Evolutionary conservation across 768 basidiomycete species (phyloP).

Genomic region (Calvatia gigantea): DNA sequence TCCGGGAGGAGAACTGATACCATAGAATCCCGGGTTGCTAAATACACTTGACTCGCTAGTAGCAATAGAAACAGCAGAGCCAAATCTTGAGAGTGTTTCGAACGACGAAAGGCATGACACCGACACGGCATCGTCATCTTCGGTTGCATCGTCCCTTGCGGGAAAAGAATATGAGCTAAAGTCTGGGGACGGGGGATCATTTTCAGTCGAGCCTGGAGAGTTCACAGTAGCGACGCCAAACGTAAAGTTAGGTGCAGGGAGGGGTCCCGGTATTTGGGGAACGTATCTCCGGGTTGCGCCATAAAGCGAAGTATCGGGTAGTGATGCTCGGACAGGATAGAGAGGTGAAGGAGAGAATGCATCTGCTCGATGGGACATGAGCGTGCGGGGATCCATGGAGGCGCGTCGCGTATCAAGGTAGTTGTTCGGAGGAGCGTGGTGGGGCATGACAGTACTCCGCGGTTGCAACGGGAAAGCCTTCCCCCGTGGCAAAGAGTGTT

Average conservation of each 20-base stretch:
- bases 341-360: slow-evolving; percentile 41
- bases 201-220: slow-evolving; percentile 46
- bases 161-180: slow-evolving; percentile 43
- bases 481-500: slow-evolving; percentile 8
- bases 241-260: slow-evolving; percentile 60
- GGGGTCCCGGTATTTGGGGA: slow-evolving; percentile 50
- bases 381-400: slow-evolving; percentile 37
- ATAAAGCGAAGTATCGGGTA: slow-evolving; percentile 50
- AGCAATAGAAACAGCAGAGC: slow-evolving; percentile 57
- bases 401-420: slow-evolving; percentile 37
- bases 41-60: slow-evolving; percentile 57
- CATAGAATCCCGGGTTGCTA: slow-evolving; percentile 26
- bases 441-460: slow-evolving; percentile 10
- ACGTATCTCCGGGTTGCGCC: slow-evolving; percentile 44
- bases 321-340: slow-evolving; percentile 39
- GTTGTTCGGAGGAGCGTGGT: slow-evolving; percentile 29
- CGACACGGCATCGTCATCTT: slow-evolving; percentile 52
- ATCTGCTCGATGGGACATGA: slow-evolving; percentile 29
- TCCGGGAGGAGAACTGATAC: slow-evolving; percentile 42
- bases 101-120: slow-evolving; percentile 49
- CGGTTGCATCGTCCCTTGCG: slow-evolving; percentile 47
- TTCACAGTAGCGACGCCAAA: slow-evolving; percentile 57
- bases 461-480: slow-evolving; percentile 21
- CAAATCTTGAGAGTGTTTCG: slow-evolving; percentile 51
- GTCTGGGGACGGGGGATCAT: slow-evolving; percentile 56